phyloP scores from a whole-genome alignment of 306 rosid genomes.

The Sicyos baderoa region DNA sequence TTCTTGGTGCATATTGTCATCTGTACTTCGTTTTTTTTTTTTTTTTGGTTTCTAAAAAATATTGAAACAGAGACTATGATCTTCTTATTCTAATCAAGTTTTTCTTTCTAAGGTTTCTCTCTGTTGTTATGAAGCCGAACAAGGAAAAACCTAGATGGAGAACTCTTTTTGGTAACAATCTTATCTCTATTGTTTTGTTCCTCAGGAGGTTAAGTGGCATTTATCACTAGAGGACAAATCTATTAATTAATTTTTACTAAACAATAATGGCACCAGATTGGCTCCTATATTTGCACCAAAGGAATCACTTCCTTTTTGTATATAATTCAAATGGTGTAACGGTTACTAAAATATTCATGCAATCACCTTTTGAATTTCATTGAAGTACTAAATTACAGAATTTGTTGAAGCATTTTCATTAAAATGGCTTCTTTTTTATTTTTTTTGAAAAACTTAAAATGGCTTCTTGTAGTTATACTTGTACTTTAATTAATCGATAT shows the following conservation, averaged over 20 bases:
- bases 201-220: slow-evolving; percentile 20
- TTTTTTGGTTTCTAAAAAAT: background rate
- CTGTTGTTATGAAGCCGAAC: slow-evolving; percentile 3
- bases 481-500: background rate
- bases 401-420: slow-evolving; percentile 3
- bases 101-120: background rate
- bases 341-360: too few species aligned
- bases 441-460: background rate
- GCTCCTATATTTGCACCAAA: slow-evolving; percentile 19
- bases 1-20: background rate
- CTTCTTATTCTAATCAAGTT: slow-evolving; percentile 1
- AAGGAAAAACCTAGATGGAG: slow-evolving; percentile 15
- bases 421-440: background rate
- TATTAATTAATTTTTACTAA: slow-evolving; percentile 6
- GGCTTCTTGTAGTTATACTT: background rate
- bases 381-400: slow-evolving; percentile 13
- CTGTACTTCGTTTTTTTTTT: too few species aligned
- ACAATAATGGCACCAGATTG: slow-evolving; percentile 18
- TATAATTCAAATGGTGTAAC: background rate
- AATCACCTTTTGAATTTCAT: slow-evolving; percentile 6
- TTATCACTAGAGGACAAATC: slow-evolving; percentile 12
- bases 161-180: slow-evolving; percentile 11
- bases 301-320: slow-evolving; percentile 7
- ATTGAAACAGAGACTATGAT: background rate
- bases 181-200: slow-evolving; percentile 18